These are phyloP conservation scores for Heritiera fomes DNA, from an alignment of 345 rosid genomes.

Conservation along the genomic window DNA sequence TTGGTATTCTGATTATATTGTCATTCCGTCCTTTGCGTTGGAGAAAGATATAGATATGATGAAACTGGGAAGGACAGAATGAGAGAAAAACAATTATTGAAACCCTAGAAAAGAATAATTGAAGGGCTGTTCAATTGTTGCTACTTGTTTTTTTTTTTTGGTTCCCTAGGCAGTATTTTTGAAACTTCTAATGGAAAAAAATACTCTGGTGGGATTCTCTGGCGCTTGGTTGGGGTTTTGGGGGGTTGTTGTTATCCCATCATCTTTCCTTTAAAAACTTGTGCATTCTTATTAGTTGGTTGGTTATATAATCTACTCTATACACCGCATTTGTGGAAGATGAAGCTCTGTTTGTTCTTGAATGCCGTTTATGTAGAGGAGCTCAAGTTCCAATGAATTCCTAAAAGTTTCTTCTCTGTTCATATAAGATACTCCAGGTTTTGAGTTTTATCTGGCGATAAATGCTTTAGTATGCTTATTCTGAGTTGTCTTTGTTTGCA, in stretches of 20 bases:
- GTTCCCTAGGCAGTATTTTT: neutral
- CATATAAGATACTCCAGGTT: neutral
- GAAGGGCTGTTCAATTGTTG: neutral
- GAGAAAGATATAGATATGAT: neutral
- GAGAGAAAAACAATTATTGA: neutral
- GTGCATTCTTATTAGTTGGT: neutral
- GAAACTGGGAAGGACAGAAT: neutral
- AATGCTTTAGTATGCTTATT: neutral
- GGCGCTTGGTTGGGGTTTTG: neutral
- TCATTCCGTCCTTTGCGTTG: neutral
- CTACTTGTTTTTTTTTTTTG: neutral
- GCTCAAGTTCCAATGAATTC: neutral
- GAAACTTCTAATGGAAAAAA: neutral
- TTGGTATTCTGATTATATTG: neutral
- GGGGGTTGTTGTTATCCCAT: too few relatives aligned
- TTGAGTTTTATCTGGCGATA: neutral
- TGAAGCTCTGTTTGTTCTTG: neutral
- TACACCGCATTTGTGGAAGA: neutral
- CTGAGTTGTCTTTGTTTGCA: constrained; percentile 4
- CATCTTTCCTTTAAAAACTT: neutral
- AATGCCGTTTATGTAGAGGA: neutral
- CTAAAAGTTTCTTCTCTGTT: neutral
- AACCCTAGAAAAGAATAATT: neutral
- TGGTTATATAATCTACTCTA: neutral
- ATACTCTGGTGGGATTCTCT: neutral